phyloP scores from a whole-genome alignment of 805 yeast genomes.

The Sugiyamaella floridensis region DNA sequence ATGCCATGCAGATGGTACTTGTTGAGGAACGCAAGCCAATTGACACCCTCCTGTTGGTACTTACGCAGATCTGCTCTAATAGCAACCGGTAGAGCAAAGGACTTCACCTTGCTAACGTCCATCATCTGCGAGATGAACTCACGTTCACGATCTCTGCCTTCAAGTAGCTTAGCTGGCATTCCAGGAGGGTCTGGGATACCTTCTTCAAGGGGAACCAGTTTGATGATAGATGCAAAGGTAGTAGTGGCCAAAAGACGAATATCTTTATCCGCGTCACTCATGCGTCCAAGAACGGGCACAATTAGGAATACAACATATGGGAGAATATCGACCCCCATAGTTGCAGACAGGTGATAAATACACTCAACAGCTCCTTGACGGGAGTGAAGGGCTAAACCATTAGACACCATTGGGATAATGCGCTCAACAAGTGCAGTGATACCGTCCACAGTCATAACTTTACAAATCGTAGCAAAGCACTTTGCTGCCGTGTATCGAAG shows the following conservation, averaged over 20 bases:
- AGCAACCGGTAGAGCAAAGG: conserved; percentile 82
- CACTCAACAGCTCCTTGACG: conserved; percentile 95
- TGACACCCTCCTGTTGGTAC: conserved; percentile 97
- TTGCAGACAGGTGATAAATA: conserved; percentile 71
- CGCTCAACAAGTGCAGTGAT: conserved; percentile 74
- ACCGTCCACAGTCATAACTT: conserved; percentile 58
- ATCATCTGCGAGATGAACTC: conserved; percentile 95
- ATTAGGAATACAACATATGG: conserved; percentile 94
- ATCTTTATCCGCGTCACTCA: conserved; percentile 91
- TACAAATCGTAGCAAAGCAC: conserved; percentile 74
- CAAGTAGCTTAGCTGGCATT: conserved; percentile 74
- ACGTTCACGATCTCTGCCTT: conserved; percentile 88
- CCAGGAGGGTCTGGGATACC: conserved; percentile 95
- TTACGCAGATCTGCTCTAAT: conserved; percentile 88
- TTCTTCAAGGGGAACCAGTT: conserved; percentile 92
- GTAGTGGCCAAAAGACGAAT: conserved; percentile 89
- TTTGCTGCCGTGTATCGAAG: conserved; percentile 86
- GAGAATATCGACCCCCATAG: conserved; percentile 82
- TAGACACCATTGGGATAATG: conserved; percentile 72
- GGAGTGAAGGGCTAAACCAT: conserved; percentile 59
- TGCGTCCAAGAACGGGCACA: conserved; percentile 93
- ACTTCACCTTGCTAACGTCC: conserved; percentile 86
- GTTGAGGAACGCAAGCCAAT: conserved; percentile 94
- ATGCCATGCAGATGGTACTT: conserved; percentile 95
- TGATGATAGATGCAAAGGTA: conserved; percentile 92